Conservation (phyloP, 805 yeast species). For the Candida railenensis region DNA sequence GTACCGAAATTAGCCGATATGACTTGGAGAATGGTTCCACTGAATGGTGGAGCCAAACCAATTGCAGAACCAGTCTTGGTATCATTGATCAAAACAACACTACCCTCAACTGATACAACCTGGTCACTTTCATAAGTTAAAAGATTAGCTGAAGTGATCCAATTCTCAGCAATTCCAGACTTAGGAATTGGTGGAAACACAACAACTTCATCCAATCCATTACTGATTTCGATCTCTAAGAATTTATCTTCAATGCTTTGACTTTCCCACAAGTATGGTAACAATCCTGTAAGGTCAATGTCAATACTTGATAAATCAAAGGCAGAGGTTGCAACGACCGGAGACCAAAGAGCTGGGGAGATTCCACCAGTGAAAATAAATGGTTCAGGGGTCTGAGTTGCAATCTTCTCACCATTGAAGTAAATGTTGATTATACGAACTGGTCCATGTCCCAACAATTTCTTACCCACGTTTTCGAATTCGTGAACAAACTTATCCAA, state of each 20-base stretch:
- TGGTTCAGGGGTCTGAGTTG: slow-evolving; percentile 66
- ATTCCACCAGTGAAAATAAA: slow-evolving; percentile 79
- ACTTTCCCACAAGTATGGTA: slow-evolving; percentile 64
- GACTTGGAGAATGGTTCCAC: slow-evolving; percentile 37
- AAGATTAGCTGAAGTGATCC: slow-evolving; percentile 61
- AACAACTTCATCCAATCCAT: slow-evolving; percentile 44
- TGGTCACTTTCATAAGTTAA: slow-evolving; percentile 51
- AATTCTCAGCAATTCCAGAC: slow-evolving; percentile 44
- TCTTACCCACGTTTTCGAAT: slow-evolving; percentile 40
- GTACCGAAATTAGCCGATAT: slow-evolving; percentile 34
- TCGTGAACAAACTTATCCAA: slow-evolving; percentile 45
- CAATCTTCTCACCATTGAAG: slow-evolving; percentile 58
- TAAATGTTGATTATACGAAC: slow-evolving; percentile 64
- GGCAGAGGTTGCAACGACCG: slow-evolving; percentile 71
- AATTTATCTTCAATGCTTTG: slow-evolving; percentile 32
- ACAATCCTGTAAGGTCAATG: slow-evolving; percentile 65
- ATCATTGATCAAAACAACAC: slow-evolving; percentile 23
- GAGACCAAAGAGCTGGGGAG: slow-evolving; percentile 78
- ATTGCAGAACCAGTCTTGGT: slow-evolving; percentile 24
- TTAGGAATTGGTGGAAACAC: slow-evolving; percentile 11
- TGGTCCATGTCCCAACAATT: slow-evolving; percentile 65
- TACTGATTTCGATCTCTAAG: slow-evolving; percentile 48
- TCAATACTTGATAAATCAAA: slow-evolving; percentile 72
- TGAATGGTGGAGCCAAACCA: slow-evolving; percentile 37
- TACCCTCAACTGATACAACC: slow-evolving; percentile 41